Conservation (phyloP, 306 rosid species). For the Cicer judaicum region DNA sequence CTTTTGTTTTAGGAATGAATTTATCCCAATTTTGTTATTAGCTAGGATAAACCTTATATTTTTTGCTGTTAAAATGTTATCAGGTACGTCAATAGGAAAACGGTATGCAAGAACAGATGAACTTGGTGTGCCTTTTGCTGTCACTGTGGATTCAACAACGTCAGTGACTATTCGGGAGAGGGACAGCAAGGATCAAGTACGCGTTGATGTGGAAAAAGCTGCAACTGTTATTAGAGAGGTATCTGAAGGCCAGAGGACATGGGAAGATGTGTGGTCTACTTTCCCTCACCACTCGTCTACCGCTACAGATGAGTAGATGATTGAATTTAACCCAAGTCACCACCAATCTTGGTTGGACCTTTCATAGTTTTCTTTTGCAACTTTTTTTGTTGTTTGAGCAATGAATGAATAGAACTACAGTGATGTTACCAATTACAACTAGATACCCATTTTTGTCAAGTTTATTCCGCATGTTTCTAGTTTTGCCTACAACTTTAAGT, state of each 20-base stretch:
- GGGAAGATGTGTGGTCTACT: conserved; percentile 77
- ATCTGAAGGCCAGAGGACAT: conserved; percentile 64
- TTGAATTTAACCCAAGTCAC: conserved; percentile 35
- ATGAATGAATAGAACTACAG: conserved; percentile 24
- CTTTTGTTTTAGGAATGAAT: conserved; percentile 14
- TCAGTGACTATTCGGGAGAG: conserved; percentile 88
- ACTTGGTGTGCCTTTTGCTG: conserved; percentile 90
- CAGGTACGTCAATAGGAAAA: conserved; percentile 88
- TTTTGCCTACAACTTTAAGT: no score
- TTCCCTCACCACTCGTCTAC: conserved; percentile 75
- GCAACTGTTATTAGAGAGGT: conserved; percentile 68
- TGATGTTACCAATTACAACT: no score
- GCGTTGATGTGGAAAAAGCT: conserved; percentile 70
- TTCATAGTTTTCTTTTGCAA: conserved; percentile 13
- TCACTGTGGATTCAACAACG: conserved; percentile 73
- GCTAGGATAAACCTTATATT: background rate
- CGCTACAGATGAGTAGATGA: conserved; percentile 69
- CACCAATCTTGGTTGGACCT: background rate
- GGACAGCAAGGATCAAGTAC: conserved; percentile 89
- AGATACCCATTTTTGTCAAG: no score
- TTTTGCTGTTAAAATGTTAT: conserved; percentile 29
- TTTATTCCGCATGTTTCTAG: no score
- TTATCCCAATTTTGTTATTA: background rate
- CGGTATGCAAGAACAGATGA: conserved; percentile 92
- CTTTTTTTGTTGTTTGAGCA: conserved; percentile 1